Conservation (phyloP, 192 early-diverging fungal species). For the Umbelopsis isabellina region DNA sequence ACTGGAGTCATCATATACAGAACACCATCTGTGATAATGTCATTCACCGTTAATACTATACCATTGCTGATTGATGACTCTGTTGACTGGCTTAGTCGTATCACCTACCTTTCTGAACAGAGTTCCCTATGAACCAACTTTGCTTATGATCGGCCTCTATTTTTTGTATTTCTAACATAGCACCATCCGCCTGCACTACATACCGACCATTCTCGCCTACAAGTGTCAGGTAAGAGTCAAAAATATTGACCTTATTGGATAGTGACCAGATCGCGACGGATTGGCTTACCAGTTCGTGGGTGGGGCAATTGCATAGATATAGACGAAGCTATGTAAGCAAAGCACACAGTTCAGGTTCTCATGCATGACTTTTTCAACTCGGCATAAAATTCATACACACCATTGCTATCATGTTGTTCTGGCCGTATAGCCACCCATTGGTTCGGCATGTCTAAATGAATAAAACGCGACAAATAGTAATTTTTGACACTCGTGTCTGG, state of each 20-base stretch:
- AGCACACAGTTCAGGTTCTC: not conserved
- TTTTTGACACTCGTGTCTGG: too few relatives aligned
- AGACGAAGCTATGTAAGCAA: not conserved
- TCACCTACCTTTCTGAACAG: slow-evolving; percentile 45
- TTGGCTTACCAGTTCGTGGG: slow-evolving; percentile 14
- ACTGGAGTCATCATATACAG: slow-evolving; percentile 47
- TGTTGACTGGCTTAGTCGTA: not conserved
- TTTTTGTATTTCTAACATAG: slow-evolving; percentile 43
- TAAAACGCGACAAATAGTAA: not conserved
- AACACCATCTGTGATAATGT: slow-evolving; percentile 38
- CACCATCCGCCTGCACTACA: slow-evolving; percentile 41
- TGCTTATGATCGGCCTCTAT: slow-evolving; percentile 38
- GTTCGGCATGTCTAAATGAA: not conserved
- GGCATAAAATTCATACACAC: not conserved
- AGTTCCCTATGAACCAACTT: slow-evolving; percentile 51
- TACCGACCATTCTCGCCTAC: slow-evolving; percentile 28
- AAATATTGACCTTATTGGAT: too few relatives aligned
- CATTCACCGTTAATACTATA: not conserved
- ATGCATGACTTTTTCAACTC: not conserved
- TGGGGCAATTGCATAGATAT: not conserved
- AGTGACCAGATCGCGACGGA: too few relatives aligned
- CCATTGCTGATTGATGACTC: not conserved
- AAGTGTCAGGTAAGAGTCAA: not conserved
- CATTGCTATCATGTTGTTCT: not conserved
- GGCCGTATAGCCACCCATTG: slow-evolving; percentile 9